Evolutionary conservation across 495 filamentous ascomycete genomes (phyloP).

Genomic region (Elaphomyces granulatus): DNA sequence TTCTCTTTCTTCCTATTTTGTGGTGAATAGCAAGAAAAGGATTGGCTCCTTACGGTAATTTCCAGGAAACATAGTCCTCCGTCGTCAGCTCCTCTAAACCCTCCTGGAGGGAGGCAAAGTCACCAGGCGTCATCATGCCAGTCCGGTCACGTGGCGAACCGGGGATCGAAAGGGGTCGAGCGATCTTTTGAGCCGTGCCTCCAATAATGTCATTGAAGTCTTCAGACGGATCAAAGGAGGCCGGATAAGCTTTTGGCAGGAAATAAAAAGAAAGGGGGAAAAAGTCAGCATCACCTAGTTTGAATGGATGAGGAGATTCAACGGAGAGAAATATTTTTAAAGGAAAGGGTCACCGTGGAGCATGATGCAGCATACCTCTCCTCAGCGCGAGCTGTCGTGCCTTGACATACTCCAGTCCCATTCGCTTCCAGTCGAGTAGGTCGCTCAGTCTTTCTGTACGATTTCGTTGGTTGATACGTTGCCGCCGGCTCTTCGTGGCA

Average conservation of each 20-base stretch:
- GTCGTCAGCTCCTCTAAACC: conserved; percentile 85
- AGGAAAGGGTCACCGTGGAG: too few relatives aligned
- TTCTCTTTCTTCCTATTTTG: too few relatives aligned
- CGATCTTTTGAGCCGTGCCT: conserved; percentile 80
- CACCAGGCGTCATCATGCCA: conserved; percentile 98
- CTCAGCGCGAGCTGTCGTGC: conserved; percentile 83
- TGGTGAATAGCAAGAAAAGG: background rate
- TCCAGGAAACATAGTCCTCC: conserved; percentile 97
- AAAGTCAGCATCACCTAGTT: too few relatives aligned
- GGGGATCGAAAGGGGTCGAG: conserved; percentile 81
- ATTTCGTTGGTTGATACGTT: conserved; percentile 97
- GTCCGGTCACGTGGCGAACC: conserved; percentile 81
- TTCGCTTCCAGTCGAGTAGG: conserved; percentile 94
- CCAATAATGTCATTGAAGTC: conserved; percentile 77
- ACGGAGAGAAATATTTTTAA: too few relatives aligned
- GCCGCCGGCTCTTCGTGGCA: conserved; percentile 79
- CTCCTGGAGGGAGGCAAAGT: conserved; percentile 93
- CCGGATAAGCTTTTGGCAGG: conserved; percentile 55
- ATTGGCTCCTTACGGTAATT: conserved; percentile 65
- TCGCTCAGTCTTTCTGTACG: conserved; percentile 93
- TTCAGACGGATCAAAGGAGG: conserved; percentile 60
- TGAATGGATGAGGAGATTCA: background rate
- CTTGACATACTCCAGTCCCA: conserved; percentile 99
- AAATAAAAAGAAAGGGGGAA: too few relatives aligned
- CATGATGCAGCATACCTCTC: conserved; percentile 43